Evolutionary conservation across 2,329 filamentous ascomycete species (phyloP), one percentile per base, ranked within the genome.

Genomic region (Trichoderma gracile): DNA sequence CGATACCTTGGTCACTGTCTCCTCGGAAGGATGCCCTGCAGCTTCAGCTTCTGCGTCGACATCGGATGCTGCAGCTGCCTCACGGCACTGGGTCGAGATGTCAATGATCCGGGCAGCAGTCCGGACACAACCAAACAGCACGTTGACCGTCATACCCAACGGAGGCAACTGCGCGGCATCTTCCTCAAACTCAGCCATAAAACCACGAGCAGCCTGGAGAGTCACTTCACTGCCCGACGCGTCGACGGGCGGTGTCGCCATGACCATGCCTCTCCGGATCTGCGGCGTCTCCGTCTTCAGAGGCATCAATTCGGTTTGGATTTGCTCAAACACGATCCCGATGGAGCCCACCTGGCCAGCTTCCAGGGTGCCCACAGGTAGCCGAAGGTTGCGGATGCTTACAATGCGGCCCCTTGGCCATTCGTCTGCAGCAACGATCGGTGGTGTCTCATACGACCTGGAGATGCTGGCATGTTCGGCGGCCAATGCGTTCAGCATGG

Each of bases 281-380:
- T 81, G 80, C 40, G 79, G 78, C 12, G 71, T 68, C 23, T 77
- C 72, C 17, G 46, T 54, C 4, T 12, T 38, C 33, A 45, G 23
- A 1, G 30, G 49, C 1, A 10, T 23, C 10, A 56, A 30, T 12
- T 52, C 64, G 17, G 61, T 65, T 3, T 33, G 53, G 33, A 50
- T 70, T 1, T 76, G 70, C 38, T 84, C 79, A n/a, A 89, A 82
- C 3, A 89, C 83, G 57, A 98, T 80, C 0, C 93, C 94, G 61
- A 99, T 84, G 0, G 93, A 97, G 0, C 94, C 95, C 6, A 94
- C 93, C 76, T 99, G 94, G 10, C 92, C 92, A 17, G 88, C 83
- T 57, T 88, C 83, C 8, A 98, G 82, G 0, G 84, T 86, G 53
- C 87, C 86, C 0, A 97, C 93, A 0, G 94, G 92, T 3, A 97